phyloP scores from a whole-genome alignment of 176 grass and related monocot genomes.

The Carex myosuroides region DNA sequence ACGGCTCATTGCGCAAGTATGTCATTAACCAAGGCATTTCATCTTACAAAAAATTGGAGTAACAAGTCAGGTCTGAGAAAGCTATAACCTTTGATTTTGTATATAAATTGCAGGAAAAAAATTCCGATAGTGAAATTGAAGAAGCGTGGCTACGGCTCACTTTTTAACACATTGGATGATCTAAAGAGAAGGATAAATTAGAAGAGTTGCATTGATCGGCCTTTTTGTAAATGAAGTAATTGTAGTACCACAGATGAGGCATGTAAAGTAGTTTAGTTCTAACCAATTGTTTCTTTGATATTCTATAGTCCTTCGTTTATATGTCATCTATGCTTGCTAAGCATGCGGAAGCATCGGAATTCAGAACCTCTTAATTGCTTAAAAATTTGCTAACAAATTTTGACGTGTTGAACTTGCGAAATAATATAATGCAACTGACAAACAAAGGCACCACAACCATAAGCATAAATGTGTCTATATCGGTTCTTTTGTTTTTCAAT shows the following conservation, averaged over 20 bases:
- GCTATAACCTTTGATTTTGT: not conserved
- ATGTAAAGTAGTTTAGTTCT: not conserved
- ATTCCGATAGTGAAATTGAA: slow-evolving; percentile 2
- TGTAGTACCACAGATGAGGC: not conserved
- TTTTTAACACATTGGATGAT: not conserved
- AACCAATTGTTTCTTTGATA: not conserved
- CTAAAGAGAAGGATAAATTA: not conserved
- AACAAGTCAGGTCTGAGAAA: not conserved
- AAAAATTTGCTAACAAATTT: not conserved
- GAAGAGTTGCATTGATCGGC: not conserved
- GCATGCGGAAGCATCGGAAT: not conserved
- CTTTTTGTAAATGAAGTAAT: not conserved
- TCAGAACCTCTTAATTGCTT: not conserved
- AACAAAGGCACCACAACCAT: not conserved
- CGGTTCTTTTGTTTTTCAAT: not conserved
- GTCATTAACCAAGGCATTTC: not conserved
- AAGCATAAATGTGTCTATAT: not conserved
- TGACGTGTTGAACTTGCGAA: not conserved
- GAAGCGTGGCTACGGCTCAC: slow-evolving; percentile 4
- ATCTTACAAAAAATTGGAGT: not conserved
- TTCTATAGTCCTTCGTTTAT: not conserved
- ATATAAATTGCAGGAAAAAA: not conserved
- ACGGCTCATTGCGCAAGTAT: slow-evolving; percentile 3
- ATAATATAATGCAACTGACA: not conserved
- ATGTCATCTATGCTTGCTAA: not conserved